Evolutionary conservation across 345 rosid genomes (phyloP).

Genomic region (Clarkia xantiana): DNA sequence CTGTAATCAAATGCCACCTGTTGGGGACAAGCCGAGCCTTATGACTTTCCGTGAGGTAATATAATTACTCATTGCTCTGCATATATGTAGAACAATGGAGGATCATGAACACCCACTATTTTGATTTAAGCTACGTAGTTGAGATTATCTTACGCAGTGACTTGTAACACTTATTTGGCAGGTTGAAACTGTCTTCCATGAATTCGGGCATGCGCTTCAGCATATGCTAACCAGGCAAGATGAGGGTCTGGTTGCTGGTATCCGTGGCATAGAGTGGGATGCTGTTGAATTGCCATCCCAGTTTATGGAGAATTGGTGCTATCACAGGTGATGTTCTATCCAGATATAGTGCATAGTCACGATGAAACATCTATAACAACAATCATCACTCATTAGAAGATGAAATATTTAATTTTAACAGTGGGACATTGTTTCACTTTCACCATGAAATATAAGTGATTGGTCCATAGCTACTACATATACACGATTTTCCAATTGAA

Average conservation of each 20-base stretch:
- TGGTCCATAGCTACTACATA: no score
- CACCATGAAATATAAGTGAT: no score
- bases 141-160: neutral
- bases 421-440: no score
- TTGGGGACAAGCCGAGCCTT: slow-evolving; percentile 83
- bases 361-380: neutral
- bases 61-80: slow-evolving; percentile 1
- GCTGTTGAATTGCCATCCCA: slow-evolving; percentile 93
- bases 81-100: neutral
- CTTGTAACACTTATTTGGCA: slow-evolving; percentile 12
- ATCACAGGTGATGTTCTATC: slow-evolving; percentile 46
- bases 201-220: slow-evolving; percentile 95
- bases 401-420: no score
- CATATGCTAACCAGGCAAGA: slow-evolving; percentile 88
- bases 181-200: slow-evolving; percentile 96
- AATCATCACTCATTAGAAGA: neutral
- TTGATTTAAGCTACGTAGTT: neutral
- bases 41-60: slow-evolving; percentile 91
- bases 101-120: neutral
- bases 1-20: slow-evolving; percentile 92
- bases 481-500: no score
- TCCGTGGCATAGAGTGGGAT: slow-evolving; percentile 84
- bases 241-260: slow-evolving; percentile 86
- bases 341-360: neutral
- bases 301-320: slow-evolving; percentile 98